Percentiles rank a stretch among this genome's conserved stretches.
Conservation (phyloP, 192 early-diverging fungal species). For the Coemansia sp. region DNA sequence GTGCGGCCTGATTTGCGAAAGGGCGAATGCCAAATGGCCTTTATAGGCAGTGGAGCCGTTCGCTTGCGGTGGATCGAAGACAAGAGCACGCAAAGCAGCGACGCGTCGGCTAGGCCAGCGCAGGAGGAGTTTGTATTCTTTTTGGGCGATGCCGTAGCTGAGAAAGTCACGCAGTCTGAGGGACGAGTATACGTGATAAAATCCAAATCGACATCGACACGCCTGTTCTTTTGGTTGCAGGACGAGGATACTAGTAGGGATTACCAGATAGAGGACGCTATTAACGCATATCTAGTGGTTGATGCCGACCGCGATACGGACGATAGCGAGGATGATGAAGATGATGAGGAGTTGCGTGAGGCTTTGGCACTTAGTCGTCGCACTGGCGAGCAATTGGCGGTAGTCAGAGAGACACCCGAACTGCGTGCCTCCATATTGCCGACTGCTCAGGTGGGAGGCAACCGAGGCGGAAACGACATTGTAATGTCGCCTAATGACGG, state of each 20-base stretch:
- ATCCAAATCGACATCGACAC: constrained; percentile 80
- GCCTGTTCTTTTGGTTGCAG: constrained; percentile 88
- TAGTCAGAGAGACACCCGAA: constrained; percentile 29
- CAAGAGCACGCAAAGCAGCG: constrained; percentile 37
- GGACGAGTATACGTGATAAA: constrained; percentile 82
- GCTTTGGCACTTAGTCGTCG: constrained; percentile 39
- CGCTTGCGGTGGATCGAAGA: constrained; percentile 83
- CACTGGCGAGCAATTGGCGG: constrained; percentile 36
- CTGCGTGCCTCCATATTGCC: constrained; percentile 17
- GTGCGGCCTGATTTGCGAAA: constrained; percentile 77
- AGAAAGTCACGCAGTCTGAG: constrained; percentile 56
- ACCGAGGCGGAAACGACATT: constrained; percentile 38
- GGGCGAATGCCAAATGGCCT: constrained; percentile 55
- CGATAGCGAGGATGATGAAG: constrained; percentile 15
- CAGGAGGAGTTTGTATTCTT: constrained; percentile 75
- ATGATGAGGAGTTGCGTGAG: constrained; percentile 31
- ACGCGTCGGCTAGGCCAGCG: constrained; percentile 1
- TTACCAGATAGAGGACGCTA: constrained; percentile 56
- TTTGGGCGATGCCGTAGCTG: constrained; percentile 75
- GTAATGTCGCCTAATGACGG: constrained; percentile 20
- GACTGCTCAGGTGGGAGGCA: constrained; percentile 45
- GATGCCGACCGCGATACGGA: constrained; percentile 17
- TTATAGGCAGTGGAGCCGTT: constrained; percentile 71
- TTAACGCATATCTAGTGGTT: constrained; percentile 65
- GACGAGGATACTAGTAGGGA: constrained; percentile 65